These are phyloP conservation scores for Fraxinus sp. DNA, from an alignment of 305 asterid genomes.

Conservation along the genomic window DNA sequence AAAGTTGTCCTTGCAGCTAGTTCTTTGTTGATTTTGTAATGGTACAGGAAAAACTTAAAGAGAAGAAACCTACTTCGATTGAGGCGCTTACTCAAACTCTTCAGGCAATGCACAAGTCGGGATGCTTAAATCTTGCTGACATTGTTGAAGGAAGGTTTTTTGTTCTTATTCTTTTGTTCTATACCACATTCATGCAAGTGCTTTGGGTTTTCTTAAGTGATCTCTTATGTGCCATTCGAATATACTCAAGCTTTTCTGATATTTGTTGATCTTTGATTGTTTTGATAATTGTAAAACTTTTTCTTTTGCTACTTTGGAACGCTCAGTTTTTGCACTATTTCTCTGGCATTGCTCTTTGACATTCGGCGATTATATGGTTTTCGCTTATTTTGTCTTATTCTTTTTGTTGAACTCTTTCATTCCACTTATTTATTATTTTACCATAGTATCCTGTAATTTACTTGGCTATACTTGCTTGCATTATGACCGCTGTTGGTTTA, in stretches of 20 bases:
- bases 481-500: constrained; percentile 16
- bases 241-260: background rate
- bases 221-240: background rate
- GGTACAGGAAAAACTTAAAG: constrained; percentile 90
- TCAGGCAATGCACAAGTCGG: constrained; percentile 95
- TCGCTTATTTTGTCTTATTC: background rate
- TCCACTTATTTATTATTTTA: background rate
- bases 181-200: too few species aligned
- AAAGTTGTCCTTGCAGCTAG: background rate
- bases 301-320: background rate
- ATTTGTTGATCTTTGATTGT: background rate
- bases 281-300: background rate
- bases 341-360: constrained; percentile 13
- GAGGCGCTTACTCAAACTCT: constrained; percentile 89
- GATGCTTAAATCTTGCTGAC: constrained; percentile 83
- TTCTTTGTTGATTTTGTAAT: constrained; percentile 12
- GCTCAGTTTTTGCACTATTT: background rate
- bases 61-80: constrained; percentile 79
- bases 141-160: constrained; percentile 84
- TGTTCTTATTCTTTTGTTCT: background rate
- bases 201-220: background rate
- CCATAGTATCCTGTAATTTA: background rate
- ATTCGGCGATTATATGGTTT: background rate
- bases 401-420: constrained; percentile 9
- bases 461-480: background rate